These are phyloP conservation scores for Podila horticola DNA, from an alignment of 192 early-diverging fungal genomes.

Conservation along the genomic window DNA sequence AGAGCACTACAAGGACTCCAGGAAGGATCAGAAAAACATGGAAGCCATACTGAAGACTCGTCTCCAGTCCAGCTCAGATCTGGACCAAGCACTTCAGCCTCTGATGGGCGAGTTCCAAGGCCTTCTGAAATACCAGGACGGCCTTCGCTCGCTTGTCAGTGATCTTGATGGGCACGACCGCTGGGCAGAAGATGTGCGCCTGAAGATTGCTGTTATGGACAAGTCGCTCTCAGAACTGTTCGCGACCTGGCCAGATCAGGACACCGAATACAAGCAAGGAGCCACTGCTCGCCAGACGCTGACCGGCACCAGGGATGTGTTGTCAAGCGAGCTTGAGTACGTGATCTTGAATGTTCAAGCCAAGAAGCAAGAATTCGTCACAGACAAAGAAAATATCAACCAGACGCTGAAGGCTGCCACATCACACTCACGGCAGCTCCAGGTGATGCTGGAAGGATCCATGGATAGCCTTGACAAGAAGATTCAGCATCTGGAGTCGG, in stretches of 20 bases:
- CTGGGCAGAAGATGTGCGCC: not conserved
- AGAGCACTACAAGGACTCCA: not conserved
- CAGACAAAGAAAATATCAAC: conserved; percentile 4
- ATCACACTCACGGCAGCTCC: conserved; percentile 24
- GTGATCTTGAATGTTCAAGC: not conserved
- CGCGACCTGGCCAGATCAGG: conserved; percentile 10
- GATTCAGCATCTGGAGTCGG: conserved; percentile 16
- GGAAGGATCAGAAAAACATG: not conserved
- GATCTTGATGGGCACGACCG: conserved; percentile 7
- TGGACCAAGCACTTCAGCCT: conserved; percentile 16
- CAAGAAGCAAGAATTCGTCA: conserved; percentile 21
- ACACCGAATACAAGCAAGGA: not conserved
- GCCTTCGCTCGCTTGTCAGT: conserved; percentile 11
- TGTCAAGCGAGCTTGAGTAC: conserved; percentile 3
- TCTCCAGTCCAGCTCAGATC: not conserved
- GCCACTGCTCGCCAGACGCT: not conserved
- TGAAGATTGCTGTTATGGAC: conserved; percentile 7
- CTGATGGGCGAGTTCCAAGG: conserved; percentile 16
- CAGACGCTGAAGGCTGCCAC: conserved; percentile 12
- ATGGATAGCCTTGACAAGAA: conserved; percentile 15
- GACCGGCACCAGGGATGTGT: not conserved
- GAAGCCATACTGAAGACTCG: conserved; percentile 12
- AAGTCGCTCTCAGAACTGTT: conserved; percentile 7
- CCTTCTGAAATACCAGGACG: conserved; percentile 32
- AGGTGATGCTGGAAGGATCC: conserved; percentile 10